Percentiles rank a stretch among this genome's conserved stretches.
phyloP scores from a whole-genome alignment of 129 eudicot genomes.

The Cynara cardunculus region DNA sequence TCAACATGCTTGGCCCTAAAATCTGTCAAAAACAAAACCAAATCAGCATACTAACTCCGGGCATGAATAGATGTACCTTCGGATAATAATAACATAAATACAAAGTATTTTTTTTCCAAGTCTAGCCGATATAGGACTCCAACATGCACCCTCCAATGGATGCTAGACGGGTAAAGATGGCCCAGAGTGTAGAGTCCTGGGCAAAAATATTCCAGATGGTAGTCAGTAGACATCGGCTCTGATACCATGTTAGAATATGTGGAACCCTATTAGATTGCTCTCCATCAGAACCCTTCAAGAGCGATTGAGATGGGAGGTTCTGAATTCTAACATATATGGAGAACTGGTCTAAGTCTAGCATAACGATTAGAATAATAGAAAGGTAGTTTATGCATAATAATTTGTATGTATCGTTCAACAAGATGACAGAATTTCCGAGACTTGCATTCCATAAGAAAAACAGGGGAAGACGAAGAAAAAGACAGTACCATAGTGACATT shows the following conservation, averaged over 20 bases:
- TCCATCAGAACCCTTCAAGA: background rate
- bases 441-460: background rate
- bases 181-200: background rate
- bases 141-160: background rate
- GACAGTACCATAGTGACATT: constrained; percentile 60
- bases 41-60: background rate
- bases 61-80: background rate
- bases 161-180: background rate
- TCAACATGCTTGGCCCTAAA: constrained; percentile 65
- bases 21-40: constrained; percentile 32
- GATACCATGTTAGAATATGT: background rate
- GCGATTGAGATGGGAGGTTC: background rate
- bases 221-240: background rate
- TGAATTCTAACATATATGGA: background rate
- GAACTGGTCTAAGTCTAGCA: background rate
- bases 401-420: background rate
- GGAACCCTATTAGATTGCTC: background rate
- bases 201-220: too few species aligned
- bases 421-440: background rate
- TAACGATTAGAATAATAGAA: background rate
- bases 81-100: background rate
- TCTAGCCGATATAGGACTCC: background rate
- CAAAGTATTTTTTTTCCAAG: background rate
- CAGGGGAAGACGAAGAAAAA: background rate
- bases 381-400: background rate